phyloP scores from a whole-genome alignment of 2,329 filamentous ascomycete species.

The Dactylellina haptotyla region DNA sequence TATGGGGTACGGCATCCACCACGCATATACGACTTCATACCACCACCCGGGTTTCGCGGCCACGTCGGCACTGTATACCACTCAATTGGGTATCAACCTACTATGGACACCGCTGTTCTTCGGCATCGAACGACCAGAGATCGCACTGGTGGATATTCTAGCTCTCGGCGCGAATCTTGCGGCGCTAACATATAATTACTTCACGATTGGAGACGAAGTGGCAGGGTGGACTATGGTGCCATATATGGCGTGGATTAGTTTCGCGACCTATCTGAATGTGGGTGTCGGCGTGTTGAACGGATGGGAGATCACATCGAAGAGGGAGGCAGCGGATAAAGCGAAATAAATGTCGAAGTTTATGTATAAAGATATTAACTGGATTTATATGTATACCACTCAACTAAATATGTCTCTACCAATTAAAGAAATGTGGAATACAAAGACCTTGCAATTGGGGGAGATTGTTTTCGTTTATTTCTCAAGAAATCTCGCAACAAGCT shows the following conservation, averaged over 20 bases:
- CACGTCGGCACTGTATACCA: slow-evolving; percentile 81
- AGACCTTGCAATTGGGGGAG: slow-evolving; percentile 25
- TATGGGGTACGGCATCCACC: slow-evolving; percentile 91
- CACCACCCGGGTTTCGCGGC: slow-evolving; percentile 71
- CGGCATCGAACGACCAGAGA: slow-evolving; percentile 74
- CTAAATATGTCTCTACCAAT: too few relatives aligned
- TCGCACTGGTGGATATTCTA: slow-evolving; percentile 79
- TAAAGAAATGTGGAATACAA: too few relatives aligned
- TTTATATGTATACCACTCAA: not conserved
- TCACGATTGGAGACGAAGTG: slow-evolving; percentile 72
- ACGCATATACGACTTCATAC: slow-evolving; percentile 71
- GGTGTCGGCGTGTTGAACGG: slow-evolving; percentile 74
- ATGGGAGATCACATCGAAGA: slow-evolving; percentile 68
- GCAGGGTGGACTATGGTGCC: slow-evolving; percentile 80
- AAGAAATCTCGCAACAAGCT: slow-evolving; percentile 32
- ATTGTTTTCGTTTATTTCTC: slow-evolving; percentile 47
- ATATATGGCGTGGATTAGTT: slow-evolving; percentile 86
- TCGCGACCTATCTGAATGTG: slow-evolving; percentile 84
- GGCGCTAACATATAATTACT: slow-evolving; percentile 81
- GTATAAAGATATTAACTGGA: slow-evolving; percentile 30
- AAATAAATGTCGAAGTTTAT: too few relatives aligned
- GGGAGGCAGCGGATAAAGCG: slow-evolving; percentile 59
- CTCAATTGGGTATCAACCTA: slow-evolving; percentile 86
- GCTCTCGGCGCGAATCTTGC: slow-evolving; percentile 76
- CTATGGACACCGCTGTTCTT: slow-evolving; percentile 96